A percentile compares a stretch with the other conserved stretches of the same genome.
Evolutionary conservation across 106 monocot genomes (phyloP).

Genomic region (Xerophyta viscosa): DNA sequence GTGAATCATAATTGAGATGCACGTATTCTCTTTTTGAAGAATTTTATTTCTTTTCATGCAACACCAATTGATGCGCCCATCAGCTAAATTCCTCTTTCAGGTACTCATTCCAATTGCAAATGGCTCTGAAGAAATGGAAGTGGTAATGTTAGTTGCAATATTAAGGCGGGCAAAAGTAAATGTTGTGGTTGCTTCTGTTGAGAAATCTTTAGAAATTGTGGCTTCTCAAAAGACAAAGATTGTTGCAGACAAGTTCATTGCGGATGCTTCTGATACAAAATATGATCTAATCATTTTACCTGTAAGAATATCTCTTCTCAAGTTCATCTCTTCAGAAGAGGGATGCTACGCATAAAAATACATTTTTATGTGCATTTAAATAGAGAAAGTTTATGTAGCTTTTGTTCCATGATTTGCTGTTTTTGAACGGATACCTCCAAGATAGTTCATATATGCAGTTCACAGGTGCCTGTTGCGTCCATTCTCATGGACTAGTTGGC

Average conservation of each 20-base stretch:
- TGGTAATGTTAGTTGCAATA: conserved; percentile 64
- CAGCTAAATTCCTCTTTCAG: conserved; percentile 19
- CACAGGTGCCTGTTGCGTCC: too few species aligned
- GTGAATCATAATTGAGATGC: too few species aligned
- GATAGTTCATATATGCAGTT: too few species aligned
- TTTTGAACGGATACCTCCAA: too few species aligned
- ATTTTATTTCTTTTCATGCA: too few species aligned
- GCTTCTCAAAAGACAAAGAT: conserved; percentile 69
- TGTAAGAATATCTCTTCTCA: conserved; percentile 29
- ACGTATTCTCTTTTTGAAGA: too few species aligned
- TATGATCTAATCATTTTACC: conserved; percentile 90
- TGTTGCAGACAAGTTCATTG: conserved; percentile 60
- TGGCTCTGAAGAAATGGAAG: conserved; percentile 89
- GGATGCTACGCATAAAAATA: background rate
- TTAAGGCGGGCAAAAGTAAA: conserved; percentile 77
- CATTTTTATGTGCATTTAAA: too few species aligned
- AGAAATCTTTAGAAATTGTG: conserved; percentile 56
- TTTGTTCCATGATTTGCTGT: too few species aligned
- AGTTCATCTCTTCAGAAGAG: background rate
- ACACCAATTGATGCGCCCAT: too few species aligned
- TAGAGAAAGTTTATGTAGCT: too few species aligned
- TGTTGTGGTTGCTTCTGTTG: conserved; percentile 83
- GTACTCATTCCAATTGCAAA: conserved; percentile 88
- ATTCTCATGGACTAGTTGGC: too few species aligned
- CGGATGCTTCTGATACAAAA: conserved; percentile 41